Percentiles rank a stretch among this genome's conserved stretches.
phyloP scores from a whole-genome alignment of 305 asterid species.

The Caryopteris hybrid region DNA sequence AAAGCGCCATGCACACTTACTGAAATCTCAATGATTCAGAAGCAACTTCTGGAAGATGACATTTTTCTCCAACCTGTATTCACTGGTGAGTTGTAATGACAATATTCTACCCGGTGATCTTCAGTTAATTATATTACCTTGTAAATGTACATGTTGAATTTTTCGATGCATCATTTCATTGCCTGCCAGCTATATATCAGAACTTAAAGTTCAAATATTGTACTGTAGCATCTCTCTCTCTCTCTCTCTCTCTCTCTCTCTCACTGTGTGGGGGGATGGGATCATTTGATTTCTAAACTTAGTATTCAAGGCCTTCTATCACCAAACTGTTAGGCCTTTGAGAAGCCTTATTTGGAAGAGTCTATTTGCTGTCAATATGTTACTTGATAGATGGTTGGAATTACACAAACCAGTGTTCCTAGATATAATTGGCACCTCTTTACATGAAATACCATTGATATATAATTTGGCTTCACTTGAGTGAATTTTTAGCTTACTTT shows the following conservation, averaged over 20 bases:
- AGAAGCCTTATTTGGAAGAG: not conserved
- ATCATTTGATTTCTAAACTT: not conserved
- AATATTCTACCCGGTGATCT: conserved; percentile 6
- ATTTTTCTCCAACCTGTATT: conserved; percentile 54
- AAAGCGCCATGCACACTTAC: conserved; percentile 86
- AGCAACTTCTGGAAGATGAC: conserved; percentile 62
- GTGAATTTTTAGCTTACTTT: not conserved
- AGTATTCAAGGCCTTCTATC: not conserved
- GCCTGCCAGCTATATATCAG: not conserved
- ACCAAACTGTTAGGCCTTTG: not conserved
- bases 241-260: not conserved
- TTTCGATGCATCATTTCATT: not conserved
- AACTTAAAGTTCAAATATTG: not conserved
- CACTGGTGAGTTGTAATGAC: conserved; percentile 46
- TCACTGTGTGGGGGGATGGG: not conserved
- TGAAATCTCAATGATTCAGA: conserved; percentile 65
- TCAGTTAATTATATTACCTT: not conserved
- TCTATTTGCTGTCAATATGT: not conserved
- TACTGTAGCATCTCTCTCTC: not conserved
- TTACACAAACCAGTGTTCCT: not conserved
- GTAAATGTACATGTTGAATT: not conserved
- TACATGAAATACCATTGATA: not conserved
- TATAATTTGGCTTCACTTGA: not conserved
- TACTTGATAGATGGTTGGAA: not conserved
- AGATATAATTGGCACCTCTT: conserved; percentile 3